phyloP scores from a whole-genome alignment of 2,329 filamentous ascomycete genomes.

The Cladosporium sp. region DNA sequence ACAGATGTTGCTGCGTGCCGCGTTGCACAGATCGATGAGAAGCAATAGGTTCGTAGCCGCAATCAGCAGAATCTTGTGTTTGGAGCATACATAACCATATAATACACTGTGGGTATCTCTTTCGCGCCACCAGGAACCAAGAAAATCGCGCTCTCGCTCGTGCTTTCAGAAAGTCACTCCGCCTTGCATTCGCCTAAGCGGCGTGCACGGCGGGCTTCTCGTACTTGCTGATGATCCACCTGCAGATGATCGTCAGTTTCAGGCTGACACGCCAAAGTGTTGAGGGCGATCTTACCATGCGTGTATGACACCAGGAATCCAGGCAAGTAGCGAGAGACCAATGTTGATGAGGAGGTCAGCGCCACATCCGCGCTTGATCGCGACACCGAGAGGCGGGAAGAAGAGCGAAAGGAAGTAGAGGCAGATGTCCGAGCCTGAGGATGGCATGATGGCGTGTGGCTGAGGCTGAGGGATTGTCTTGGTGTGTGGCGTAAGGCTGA shows the following conservation, averaged over 20 bases:
- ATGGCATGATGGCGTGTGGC: constrained; percentile 12
- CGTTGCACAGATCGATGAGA: too few species aligned
- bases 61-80: too few species aligned
- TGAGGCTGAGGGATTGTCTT: too few species aligned
- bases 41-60: too few species aligned
- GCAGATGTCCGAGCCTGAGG: constrained; percentile 15
- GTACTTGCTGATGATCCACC: constrained; percentile 13
- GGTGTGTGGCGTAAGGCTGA: constrained; percentile 2
- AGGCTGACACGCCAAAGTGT: not conserved
- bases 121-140: not conserved
- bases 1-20: not conserved
- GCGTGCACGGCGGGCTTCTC: constrained; percentile 1
- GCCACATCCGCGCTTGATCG: constrained; percentile 46
- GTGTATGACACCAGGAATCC: constrained; percentile 68
- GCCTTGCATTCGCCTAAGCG: not conserved
- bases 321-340: constrained; percentile 46
- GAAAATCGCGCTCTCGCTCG: not conserved
- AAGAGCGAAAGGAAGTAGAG: constrained; percentile 69
- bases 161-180: not conserved
- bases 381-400: constrained; percentile 71
- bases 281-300: constrained; percentile 15
- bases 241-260: constrained; percentile 11
- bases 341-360: constrained; percentile 47
- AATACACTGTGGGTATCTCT: constrained; percentile 1
- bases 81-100: not conserved